Conservation (phyloP, 768 basidiomycete species). For the Kwoniella europaea region DNA sequence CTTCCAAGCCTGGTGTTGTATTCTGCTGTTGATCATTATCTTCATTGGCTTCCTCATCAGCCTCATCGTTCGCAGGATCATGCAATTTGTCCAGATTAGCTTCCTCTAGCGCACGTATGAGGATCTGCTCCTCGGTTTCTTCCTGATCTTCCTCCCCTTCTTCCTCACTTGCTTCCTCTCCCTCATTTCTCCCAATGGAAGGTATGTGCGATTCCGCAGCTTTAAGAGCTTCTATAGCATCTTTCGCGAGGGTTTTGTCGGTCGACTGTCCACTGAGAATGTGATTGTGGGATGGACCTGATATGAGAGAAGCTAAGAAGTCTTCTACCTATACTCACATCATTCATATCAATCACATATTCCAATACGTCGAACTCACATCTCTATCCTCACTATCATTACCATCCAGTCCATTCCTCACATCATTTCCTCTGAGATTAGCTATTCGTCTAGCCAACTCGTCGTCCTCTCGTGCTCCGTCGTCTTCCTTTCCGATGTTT, state of each 20-base stretch:
- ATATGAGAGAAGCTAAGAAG: slow-evolving; percentile 10
- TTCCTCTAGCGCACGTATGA: slow-evolving; percentile 22
- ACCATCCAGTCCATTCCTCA: background rate
- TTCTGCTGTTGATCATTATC: background rate
- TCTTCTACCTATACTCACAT: slow-evolving; percentile 17
- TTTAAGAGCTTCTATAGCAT: slow-evolving; percentile 2
- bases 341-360: background rate
- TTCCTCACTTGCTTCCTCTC: background rate
- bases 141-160: slow-evolving; percentile 10
- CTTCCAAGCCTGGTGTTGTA: slow-evolving; percentile 17
- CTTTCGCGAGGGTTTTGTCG: background rate
- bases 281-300: background rate
- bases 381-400: slow-evolving; percentile 20
- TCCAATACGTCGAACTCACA: slow-evolving; percentile 22
- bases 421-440: slow-evolving; percentile 4
- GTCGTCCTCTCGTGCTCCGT: slow-evolving; percentile 12
- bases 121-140: slow-evolving; percentile 29
- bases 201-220: slow-evolving; percentile 4
- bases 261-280: background rate
- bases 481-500: background rate
- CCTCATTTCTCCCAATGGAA: background rate
- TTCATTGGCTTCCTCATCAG: background rate
- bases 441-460: slow-evolving; percentile 18
- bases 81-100: slow-evolving; percentile 20
- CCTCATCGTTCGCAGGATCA: background rate